Evolutionary conservation across 805 yeast genomes (phyloP), one percentile per base, ranked within the genome.

Genomic region (Schwanniomyces vanrijiae): DNA sequence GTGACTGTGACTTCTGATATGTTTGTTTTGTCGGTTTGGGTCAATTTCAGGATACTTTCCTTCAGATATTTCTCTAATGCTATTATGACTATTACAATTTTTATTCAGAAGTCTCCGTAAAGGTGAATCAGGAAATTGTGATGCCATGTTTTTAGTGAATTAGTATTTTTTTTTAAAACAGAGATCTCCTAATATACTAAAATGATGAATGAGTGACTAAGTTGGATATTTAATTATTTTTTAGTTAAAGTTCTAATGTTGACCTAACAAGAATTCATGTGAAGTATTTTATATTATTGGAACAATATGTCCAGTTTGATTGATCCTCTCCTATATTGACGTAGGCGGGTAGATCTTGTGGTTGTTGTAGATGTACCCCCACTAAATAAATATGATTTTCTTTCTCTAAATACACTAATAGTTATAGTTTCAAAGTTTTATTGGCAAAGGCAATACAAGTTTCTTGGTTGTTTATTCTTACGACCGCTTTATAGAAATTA

Each of bases 1-100:
- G 14, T 45, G 46, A 38, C 49, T 45, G 8, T 44, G 47, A 29
- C 48, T 45, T 24, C 51, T 49, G 9, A 54, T 42, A 26, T 45
- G 54, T 19, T 38, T 38, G 8, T 37, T 37, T 7, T 37, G 14
- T 11, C 16, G 22, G 20, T 37, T 37, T 3, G 9, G 3, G 3
- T 9, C 35, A 7, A 31, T 20, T 16, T 31, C 35, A 16, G 35
- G 35, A 18, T 14, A 31, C 7, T 20, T 31, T 6, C 35, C 35
- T 14, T 20, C 35, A 31, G 35, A 31, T 3, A 16, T 7, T 5
- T 31, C 35, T 31, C 35, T 14, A 13, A 13, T 28, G 14, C n/a
- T 28, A 13, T 28, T 28, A 28, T 28, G 13, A 18, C 11, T 31
- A 31, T 31, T 31, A 18, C n/a, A 4, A 18, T 31, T 31, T 16